phyloP scores from a whole-genome alignment of 2,329 filamentous ascomycete species.

The Fusarium tjaetaba region DNA sequence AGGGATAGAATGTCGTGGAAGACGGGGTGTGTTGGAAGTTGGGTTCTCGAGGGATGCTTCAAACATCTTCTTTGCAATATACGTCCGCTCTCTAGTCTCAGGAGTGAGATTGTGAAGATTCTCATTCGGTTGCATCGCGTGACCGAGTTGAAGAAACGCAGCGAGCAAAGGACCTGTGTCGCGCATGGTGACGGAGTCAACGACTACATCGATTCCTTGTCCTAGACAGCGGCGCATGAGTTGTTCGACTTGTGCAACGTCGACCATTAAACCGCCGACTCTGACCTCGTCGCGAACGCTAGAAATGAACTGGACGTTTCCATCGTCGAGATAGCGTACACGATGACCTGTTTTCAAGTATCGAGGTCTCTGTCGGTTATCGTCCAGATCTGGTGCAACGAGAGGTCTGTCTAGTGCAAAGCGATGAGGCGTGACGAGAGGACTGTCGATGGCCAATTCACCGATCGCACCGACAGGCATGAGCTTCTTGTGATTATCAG shows the following conservation, averaged over 20 bases:
- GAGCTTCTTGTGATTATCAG: conserved; percentile 59
- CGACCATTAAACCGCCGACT: conserved; percentile 52
- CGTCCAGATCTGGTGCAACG: conserved; percentile 31
- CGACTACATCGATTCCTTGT: conserved; percentile 58
- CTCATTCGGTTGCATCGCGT: conserved; percentile 50
- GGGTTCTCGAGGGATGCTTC: conserved; percentile 53
- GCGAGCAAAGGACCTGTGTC: conserved; percentile 55
- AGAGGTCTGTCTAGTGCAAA: conserved; percentile 47
- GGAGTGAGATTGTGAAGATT: conserved; percentile 52
- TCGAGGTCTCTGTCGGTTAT: conserved; percentile 41
- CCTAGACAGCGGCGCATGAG: conserved; percentile 59
- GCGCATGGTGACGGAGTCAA: conserved; percentile 59
- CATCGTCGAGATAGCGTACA: conserved; percentile 59
- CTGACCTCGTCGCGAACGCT: conserved; percentile 55
- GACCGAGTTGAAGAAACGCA: conserved; percentile 61
- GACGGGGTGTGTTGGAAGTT: conserved; percentile 10
- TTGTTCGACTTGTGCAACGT: conserved; percentile 58
- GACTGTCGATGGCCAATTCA: conserved; percentile 69
- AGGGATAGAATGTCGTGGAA: conserved; percentile 57
- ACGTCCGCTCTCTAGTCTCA: conserved; percentile 55
- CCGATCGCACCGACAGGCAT: conserved; percentile 65
- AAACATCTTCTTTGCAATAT: conserved; percentile 56
- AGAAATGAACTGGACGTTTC: conserved; percentile 59
- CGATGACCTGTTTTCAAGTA: conserved; percentile 63
- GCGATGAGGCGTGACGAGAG: conserved; percentile 48